A percentile compares a stretch with the other conserved stretches of the same genome.
Evolutionary conservation across 768 basidiomycete species (phyloP).

Genomic region (Pulveroboletus sp.): DNA sequence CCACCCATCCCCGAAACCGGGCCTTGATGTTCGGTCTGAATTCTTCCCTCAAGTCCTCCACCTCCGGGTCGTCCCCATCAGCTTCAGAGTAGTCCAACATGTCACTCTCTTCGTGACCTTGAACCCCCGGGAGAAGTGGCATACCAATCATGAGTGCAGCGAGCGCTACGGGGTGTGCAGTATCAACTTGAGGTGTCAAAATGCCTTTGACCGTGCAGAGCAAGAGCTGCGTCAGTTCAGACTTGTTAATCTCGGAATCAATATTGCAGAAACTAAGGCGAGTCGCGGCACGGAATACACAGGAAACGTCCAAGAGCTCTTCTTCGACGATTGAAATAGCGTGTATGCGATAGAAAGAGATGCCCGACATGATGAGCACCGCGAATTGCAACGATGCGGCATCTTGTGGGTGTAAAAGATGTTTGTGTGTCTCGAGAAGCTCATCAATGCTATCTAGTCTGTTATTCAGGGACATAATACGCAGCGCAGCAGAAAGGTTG

Average conservation of each 20-base stretch:
- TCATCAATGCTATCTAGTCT: slow-evolving; percentile 32
- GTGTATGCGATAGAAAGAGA: slow-evolving; percentile 22
- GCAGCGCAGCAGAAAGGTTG: slow-evolving; percentile 50
- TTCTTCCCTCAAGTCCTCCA: slow-evolving; percentile 58
- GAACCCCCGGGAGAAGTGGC: slow-evolving; percentile 36
- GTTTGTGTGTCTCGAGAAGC: slow-evolving; percentile 43
- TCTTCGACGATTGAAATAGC: slow-evolving; percentile 44
- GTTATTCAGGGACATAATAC: slow-evolving; percentile 41
- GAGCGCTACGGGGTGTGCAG: slow-evolving; percentile 51
- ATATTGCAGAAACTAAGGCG: slow-evolving; percentile 45
- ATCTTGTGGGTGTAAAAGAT: slow-evolving; percentile 62
- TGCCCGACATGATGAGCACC: slow-evolving; percentile 34
- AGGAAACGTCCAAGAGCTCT: slow-evolving; percentile 47
- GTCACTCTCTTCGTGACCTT: slow-evolving; percentile 41
- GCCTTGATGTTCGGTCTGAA: slow-evolving; percentile 53
- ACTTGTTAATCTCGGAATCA: slow-evolving; percentile 35
- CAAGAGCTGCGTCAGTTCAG: slow-evolving; percentile 43
- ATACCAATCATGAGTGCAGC: slow-evolving; percentile 64
- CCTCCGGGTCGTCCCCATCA: slow-evolving; percentile 48
- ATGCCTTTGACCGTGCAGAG: slow-evolving; percentile 46
- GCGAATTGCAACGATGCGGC: slow-evolving; percentile 42
- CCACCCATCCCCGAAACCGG: slow-evolving; percentile 56
- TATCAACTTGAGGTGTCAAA: slow-evolving; percentile 34
- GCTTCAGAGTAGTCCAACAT: slow-evolving; percentile 47
- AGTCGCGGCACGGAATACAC: slow-evolving; percentile 41